Percentiles rank a stretch among this genome's conserved stretches.
phyloP scores from a whole-genome alignment of 2,329 filamentous ascomycete species.

The Colletotrichum spinosum region DNA sequence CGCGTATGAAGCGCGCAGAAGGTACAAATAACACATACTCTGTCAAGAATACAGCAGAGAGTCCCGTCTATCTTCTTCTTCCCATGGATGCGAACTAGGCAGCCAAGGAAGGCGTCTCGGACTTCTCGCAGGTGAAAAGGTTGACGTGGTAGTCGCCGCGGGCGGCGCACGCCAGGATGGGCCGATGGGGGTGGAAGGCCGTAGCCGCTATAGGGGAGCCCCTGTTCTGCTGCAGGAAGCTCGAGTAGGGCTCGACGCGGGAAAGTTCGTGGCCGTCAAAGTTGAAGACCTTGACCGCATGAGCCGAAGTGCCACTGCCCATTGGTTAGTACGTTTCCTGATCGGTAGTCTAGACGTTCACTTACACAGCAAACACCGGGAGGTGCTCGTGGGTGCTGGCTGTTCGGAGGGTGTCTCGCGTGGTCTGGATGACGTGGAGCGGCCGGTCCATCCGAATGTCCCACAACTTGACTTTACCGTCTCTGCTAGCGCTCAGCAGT shows the following conservation, averaged over 20 bases:
- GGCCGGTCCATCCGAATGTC: conserved; percentile 90
- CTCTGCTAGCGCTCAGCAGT: conserved; percentile 88
- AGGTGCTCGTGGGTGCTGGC: conserved; percentile 95
- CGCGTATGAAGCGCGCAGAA: conserved; percentile 16
- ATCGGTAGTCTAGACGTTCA: conserved; percentile 43
- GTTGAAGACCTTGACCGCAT: conserved; percentile 93
- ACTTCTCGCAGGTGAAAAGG: conserved; percentile 78
- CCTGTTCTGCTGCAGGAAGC: conserved; percentile 84
- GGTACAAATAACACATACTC: conserved; percentile 26
- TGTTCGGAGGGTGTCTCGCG: conserved; percentile 82
- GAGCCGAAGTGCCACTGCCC: conserved; percentile 85
- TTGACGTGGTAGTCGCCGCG: conserved; percentile 92
- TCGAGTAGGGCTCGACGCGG: conserved; percentile 88
- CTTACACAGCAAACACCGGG: conserved; percentile 93
- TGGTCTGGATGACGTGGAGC: conserved; percentile 79
- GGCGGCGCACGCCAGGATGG: conserved; percentile 89
- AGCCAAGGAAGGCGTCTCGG: conserved; percentile 44
- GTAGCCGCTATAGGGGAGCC: conserved; percentile 87
- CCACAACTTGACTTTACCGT: conserved; percentile 95
- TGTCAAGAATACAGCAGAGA: conserved; percentile 16
- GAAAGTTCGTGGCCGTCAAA: conserved; percentile 84
- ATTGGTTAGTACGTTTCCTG: conserved; percentile 43
- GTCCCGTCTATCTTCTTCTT: background rate
- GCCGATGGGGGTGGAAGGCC: conserved; percentile 94
- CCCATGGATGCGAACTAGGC: conserved; percentile 18